Conservation (phyloP, 768 basidiomycete genomes). For the Boletus tylopilopsis region DNA sequence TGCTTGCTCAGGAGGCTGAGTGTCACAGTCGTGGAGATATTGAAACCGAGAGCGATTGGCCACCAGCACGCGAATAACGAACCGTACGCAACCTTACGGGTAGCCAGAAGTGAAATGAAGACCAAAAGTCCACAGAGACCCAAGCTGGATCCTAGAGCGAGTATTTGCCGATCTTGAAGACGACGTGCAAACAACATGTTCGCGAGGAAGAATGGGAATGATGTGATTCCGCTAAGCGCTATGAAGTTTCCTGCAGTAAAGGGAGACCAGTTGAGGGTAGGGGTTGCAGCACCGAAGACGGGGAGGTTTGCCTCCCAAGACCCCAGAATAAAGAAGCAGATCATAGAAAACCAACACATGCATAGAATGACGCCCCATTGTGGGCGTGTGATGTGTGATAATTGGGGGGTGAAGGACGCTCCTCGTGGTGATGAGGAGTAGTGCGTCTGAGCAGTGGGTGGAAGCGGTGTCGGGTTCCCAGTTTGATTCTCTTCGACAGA, state of each 20-base stretch:
- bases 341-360: slow-evolving; percentile 71
- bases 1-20: slow-evolving; percentile 66
- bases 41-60: slow-evolving; percentile 67
- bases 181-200: slow-evolving; percentile 56
- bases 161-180: slow-evolving; percentile 57
- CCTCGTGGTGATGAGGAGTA: not conserved
- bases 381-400: slow-evolving; percentile 17
- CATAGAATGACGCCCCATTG: slow-evolving; percentile 55
- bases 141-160: slow-evolving; percentile 48
- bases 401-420: slow-evolving; percentile 7
- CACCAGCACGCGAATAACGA: slow-evolving; percentile 42
- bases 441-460: not conserved
- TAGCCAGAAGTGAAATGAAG: slow-evolving; percentile 43
- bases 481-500: slow-evolving; percentile 1
- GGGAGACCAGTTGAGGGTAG: slow-evolving; percentile 51
- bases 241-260: slow-evolving; percentile 68
- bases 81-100: slow-evolving; percentile 42
- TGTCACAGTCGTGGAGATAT: slow-evolving; percentile 67
- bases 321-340: slow-evolving; percentile 67
- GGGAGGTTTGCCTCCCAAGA: slow-evolving; percentile 70
- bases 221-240: slow-evolving; percentile 57
- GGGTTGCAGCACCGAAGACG: slow-evolving; percentile 45
- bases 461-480: not conserved
- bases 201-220: slow-evolving; percentile 63
- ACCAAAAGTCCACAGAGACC: slow-evolving; percentile 52